A percentile compares a stretch with the other conserved stretches of the same genome.
Evolutionary conservation across 176 grass and related monocot genomes (phyloP).

Genomic region (Cymbopogon citratus): DNA sequence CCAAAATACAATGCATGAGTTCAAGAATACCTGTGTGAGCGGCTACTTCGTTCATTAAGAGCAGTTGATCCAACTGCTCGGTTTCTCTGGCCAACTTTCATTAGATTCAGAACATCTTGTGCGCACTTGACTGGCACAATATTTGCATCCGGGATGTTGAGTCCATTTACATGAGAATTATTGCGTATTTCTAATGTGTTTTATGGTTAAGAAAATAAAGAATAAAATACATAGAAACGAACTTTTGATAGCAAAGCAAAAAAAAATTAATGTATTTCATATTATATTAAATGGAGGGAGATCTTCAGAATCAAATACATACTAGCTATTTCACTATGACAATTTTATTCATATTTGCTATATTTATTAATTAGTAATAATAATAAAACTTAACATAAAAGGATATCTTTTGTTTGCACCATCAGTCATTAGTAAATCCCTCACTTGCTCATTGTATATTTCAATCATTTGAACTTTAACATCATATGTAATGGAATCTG

Average conservation of each 20-base stretch:
- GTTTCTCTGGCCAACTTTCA: conserved; percentile 75
- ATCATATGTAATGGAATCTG: conserved; percentile 47
- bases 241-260: neutral
- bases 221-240: neutral
- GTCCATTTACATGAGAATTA: conserved; percentile 81
- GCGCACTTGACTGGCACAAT: conserved; percentile 66
- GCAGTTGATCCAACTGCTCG: conserved; percentile 70
- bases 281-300: neutral
- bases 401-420: conserved; percentile 82
- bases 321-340: neutral
- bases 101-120: conserved; percentile 75
- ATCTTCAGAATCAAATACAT: neutral
- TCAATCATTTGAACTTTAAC: conserved; percentile 86
- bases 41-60: conserved; percentile 91
- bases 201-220: conserved; percentile 30
- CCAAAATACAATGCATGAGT: neutral
- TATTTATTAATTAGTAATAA: neutral
- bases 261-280: neutral
- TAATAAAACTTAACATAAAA: conserved; percentile 28
- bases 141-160: conserved; percentile 89
- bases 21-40: conserved; percentile 69
- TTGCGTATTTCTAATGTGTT: conserved; percentile 90
- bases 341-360: neutral
- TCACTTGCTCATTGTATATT: conserved; percentile 96
- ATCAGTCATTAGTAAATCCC: conserved; percentile 66